Evolutionary conservation across 805 yeast species (phyloP), one percentile per base, ranked within the genome.

Genomic region (Limtongia smithiae): DNA sequence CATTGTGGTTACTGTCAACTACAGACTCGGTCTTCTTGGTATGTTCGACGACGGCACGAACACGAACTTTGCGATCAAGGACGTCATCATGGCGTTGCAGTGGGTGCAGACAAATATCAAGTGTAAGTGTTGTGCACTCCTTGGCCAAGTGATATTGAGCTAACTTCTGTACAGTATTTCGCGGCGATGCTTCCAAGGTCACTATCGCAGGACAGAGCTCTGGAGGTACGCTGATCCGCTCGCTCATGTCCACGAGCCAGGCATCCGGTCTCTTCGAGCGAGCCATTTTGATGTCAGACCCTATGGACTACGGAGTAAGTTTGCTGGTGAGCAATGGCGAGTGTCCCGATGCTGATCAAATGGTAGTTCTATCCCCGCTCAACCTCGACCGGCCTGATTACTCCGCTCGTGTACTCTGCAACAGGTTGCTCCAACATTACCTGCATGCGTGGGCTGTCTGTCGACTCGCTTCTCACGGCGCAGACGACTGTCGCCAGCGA

Each of bases 131-230:
- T 18, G 7, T 14, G 5, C 24, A 17, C 27, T 12, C 11, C 3
- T 15, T 32, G 22, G 22, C 11, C 9, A 9, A 18, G 22, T 35
- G 17, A 9, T 15, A 20, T 22, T 32, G n/a, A 42, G 15, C 5
- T 11, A n/a, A n/a, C n/a, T n/a, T n/a, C n/a, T n/a, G 18, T 28
- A 17, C 17, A 17, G 41, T 45, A 21, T 65, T 66, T 51, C 66
- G 68, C 24, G 68, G 70, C 32, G 59, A 67, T 48, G 60, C 67
- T 4, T 49, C 57, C 15, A 55, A 56, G 46, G 54, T 68, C 17
- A 65, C 70, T 4, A 54, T 69, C 28, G 63, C 62, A 50, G 71
- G 72, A n/a, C 64, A 66, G 50, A 56, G 63, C 45, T 68, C 72
- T 8, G 72, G 72, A 2, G 63, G 48, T 5, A 46, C 53, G 2